Evolutionary conservation across 192 early-diverging fungal genomes (phyloP).

Genomic region (Rhizophagus prolifer): DNA sequence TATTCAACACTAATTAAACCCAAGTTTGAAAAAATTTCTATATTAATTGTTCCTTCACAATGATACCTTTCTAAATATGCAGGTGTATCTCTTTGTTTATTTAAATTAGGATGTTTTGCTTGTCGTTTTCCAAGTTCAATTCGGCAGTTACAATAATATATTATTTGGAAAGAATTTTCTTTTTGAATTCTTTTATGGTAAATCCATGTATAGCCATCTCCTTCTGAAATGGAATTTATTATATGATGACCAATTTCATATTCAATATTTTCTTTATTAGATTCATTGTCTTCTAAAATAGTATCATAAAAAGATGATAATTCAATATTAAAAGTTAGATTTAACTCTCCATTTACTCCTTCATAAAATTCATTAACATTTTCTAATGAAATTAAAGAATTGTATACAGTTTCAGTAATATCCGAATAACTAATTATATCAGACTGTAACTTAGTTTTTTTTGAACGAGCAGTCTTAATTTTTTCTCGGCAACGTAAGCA

Average conservation of each 20-base stretch:
- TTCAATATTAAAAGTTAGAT: background rate
- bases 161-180: too few species aligned
- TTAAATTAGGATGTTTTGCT: too few species aligned
- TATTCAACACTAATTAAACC: too few species aligned
- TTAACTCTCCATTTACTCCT: background rate
- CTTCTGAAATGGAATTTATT: background rate
- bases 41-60: too few species aligned
- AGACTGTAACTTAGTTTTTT: too few species aligned
- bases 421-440: background rate
- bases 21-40: too few species aligned
- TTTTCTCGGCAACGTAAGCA: background rate
- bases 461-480: too few species aligned
- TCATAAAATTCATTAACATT: too few species aligned
- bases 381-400: background rate
- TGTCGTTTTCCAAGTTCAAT: too few species aligned
- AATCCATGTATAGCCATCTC: background rate
- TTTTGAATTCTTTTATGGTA: background rate
- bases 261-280: background rate
- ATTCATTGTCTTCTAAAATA: background rate
- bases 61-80: too few species aligned
- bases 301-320: background rate
- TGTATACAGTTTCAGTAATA: background rate
- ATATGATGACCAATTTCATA: background rate
- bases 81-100: too few species aligned
- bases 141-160: too few species aligned